phyloP scores from a whole-genome alignment of 495 filamentous ascomycete genomes.

The Penicillium egyptiacum region DNA sequence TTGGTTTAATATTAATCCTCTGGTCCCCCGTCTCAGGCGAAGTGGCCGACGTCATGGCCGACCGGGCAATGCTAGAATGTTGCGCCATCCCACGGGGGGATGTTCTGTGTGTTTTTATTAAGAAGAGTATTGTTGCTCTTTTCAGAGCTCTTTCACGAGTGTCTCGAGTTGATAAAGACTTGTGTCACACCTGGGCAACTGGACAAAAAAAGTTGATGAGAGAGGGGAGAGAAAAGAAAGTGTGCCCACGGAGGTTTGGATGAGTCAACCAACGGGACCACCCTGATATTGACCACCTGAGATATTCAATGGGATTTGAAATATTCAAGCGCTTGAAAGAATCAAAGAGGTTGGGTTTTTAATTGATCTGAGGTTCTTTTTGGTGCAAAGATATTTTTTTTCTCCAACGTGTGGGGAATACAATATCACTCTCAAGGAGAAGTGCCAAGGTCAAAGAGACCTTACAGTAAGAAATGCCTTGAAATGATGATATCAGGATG shows the following conservation, averaged over 20 bases:
- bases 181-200: background rate
- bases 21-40: conserved; percentile 35
- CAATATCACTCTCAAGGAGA: background rate
- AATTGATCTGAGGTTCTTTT: background rate
- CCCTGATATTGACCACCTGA: background rate
- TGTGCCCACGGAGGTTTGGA: conserved; percentile 13
- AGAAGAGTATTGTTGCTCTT: conserved; percentile 1
- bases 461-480: background rate
- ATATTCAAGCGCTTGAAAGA: background rate
- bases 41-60: conserved; percentile 51
- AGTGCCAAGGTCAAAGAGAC: background rate
- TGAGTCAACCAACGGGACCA: conserved; percentile 26
- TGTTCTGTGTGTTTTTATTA: background rate
- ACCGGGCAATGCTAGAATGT: conserved; percentile 58
- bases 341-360: background rate
- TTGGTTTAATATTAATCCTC: conserved; percentile 23
- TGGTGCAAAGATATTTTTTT: background rate
- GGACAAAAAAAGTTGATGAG: background rate
- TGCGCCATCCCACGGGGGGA: conserved; percentile 36
- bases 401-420: background rate
- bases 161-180: conserved; percentile 5
- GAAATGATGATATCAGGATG: conserved; percentile 6
- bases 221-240: conserved; percentile 2
- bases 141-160: background rate
- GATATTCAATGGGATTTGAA: background rate